These are phyloP conservation scores for Nemania abortiva DNA, from an alignment of 2,329 filamentous ascomycete species.

Conservation along the genomic window DNA sequence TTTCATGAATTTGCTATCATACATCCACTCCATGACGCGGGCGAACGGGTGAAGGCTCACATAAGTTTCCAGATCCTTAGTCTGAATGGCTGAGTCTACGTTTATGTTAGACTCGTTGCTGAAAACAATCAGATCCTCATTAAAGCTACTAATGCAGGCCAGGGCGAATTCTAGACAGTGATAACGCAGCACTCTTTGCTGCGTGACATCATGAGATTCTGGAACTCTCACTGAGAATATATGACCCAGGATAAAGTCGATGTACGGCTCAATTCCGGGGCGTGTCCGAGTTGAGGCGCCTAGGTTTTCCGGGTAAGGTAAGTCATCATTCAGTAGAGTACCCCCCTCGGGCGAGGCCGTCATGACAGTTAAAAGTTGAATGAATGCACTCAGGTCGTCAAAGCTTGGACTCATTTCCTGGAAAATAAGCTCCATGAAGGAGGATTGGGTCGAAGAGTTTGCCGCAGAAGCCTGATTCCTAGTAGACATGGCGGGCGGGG, in stretches of 20 bases:
- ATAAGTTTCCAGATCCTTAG: conserved; percentile 82
- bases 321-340: conserved; percentile 74
- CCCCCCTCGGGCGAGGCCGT: conserved; percentile 73
- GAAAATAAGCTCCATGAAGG: conserved; percentile 73
- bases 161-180: conserved; percentile 87
- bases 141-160: conserved; percentile 85
- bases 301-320: conserved; percentile 89
- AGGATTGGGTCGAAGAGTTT: conserved; percentile 47
- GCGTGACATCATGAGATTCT: conserved; percentile 74
- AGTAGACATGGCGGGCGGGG: conserved; percentile 43
- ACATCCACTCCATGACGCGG: conserved; percentile 97
- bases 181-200: conserved; percentile 79
- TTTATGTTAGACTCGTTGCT: conserved; percentile 81
- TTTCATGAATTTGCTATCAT: conserved; percentile 88
- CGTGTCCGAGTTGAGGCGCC: conserved; percentile 79
- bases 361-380: conserved; percentile 80
- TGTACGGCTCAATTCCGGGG: conserved; percentile 89
- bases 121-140: conserved; percentile 90
- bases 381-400: conserved; percentile 87
- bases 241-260: conserved; percentile 88
- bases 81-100: conserved; percentile 79
- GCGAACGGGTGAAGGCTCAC: conserved; percentile 91
- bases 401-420: conserved; percentile 81
- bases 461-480: conserved; percentile 51
- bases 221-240: conserved; percentile 77